A percentile compares a stretch with the other conserved stretches of the same genome.
Conservation (phyloP, 805 yeast species). For the Candida takata region DNA sequence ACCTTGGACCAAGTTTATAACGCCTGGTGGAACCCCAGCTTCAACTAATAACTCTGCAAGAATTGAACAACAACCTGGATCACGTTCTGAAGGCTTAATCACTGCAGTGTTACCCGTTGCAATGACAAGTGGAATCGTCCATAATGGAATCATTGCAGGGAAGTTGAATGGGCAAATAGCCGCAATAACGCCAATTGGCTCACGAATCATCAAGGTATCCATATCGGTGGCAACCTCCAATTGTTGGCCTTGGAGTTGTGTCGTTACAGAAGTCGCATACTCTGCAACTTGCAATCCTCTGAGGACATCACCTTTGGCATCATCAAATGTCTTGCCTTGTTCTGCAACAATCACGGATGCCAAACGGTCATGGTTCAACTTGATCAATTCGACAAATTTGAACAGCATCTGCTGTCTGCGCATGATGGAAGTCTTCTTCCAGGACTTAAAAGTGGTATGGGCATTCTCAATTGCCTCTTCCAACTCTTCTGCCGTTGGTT, state of each 20-base stretch:
- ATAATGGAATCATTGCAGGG: conserved; percentile 72
- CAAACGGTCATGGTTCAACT: conserved; percentile 58
- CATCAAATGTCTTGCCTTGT: conserved; percentile 72
- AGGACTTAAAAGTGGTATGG: conserved; percentile 45
- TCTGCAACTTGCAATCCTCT: conserved; percentile 77
- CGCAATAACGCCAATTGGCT: conserved; percentile 67
- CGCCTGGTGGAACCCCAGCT: conserved; percentile 73
- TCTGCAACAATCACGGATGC: conserved; percentile 61
- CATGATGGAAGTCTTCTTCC: conserved; percentile 33
- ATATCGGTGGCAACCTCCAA: conserved; percentile 66
- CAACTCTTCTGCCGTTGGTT: conserved; percentile 56
- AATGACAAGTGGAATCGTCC: conserved; percentile 48
- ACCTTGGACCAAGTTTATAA: conserved; percentile 65
- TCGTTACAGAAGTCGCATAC: conserved; percentile 59
- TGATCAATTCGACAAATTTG: conserved; percentile 57
- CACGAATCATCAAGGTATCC: conserved; percentile 69
- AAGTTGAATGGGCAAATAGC: conserved; percentile 79
- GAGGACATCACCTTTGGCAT: conserved; percentile 69
- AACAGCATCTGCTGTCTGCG: conserved; percentile 58
- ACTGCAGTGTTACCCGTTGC: conserved; percentile 71
- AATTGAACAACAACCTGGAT: conserved; percentile 71
- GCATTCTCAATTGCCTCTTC: conserved; percentile 59
- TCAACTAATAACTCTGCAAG: conserved; percentile 60
- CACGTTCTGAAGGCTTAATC: conserved; percentile 64
- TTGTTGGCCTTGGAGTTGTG: conserved; percentile 54